These are phyloP conservation scores for Clitoria ternatea DNA, from an alignment of 306 rosid species.

Conservation along the genomic window DNA sequence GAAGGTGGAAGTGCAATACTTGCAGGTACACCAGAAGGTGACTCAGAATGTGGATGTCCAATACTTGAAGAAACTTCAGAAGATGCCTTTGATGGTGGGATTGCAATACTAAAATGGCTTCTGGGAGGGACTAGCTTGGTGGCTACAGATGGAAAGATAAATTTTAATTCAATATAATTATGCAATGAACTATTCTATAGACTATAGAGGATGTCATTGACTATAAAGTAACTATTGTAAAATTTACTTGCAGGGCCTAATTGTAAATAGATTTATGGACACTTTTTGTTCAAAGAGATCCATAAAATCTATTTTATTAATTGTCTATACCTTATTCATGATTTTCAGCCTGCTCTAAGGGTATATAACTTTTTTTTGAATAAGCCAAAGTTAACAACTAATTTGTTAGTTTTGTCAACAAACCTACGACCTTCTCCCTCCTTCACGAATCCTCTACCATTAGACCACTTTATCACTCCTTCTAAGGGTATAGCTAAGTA, in stretches of 20 bases:
- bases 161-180: background rate
- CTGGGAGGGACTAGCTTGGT: constrained; percentile 29
- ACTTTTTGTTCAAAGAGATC: background rate
- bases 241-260: constrained; percentile 15
- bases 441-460: too few species aligned
- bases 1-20: constrained; percentile 66
- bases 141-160: constrained; percentile 34
- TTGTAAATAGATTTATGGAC: constrained; percentile 4
- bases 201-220: constrained; percentile 10
- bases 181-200: background rate
- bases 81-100: constrained; percentile 42
- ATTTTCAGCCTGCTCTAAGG: background rate
- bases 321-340: background rate
- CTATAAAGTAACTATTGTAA: background rate
- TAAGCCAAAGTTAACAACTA: too few species aligned
- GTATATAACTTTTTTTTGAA: too few species aligned
- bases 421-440: too few species aligned
- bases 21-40: constrained; percentile 16
- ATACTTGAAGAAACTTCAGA: constrained; percentile 23
- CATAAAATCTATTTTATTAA: background rate
- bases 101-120: constrained; percentile 30
- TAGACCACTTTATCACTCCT: too few species aligned
- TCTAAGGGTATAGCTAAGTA: constrained; percentile 7
- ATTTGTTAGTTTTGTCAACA: too few species aligned
- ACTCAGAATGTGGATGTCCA: constrained; percentile 40